Evolutionary conservation across 495 filamentous ascomycete genomes (phyloP).

Genomic region (Neurospora sp.): DNA sequence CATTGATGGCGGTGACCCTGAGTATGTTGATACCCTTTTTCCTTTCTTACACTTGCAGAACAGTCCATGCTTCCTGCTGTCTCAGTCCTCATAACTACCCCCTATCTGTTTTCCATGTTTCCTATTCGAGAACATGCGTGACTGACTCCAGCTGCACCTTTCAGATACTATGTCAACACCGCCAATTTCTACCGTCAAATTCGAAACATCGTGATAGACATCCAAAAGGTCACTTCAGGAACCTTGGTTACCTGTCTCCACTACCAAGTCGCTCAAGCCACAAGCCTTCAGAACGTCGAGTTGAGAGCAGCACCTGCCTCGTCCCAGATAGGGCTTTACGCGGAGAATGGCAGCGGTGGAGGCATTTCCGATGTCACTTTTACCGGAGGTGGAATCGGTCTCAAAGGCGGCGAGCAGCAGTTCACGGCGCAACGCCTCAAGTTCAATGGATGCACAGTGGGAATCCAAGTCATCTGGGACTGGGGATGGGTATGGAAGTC

Average conservation of each 20-base stretch:
- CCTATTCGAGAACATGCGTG: not conserved
- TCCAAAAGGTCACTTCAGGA: constrained; percentile 49
- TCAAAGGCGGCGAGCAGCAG: constrained; percentile 57
- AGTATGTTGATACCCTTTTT: constrained; percentile 14
- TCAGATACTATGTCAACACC: constrained; percentile 58
- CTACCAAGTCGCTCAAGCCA: constrained; percentile 90
- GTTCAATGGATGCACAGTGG: constrained; percentile 71
- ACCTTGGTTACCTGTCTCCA: constrained; percentile 57
- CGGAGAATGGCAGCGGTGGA: constrained; percentile 80
- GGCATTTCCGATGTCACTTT: constrained; percentile 71
- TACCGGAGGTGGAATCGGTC: constrained; percentile 66
- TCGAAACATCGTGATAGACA: constrained; percentile 81
- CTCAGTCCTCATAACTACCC: not conserved
- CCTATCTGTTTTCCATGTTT: no score
- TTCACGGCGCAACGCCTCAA: constrained; percentile 33
- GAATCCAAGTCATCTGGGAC: constrained; percentile 76
- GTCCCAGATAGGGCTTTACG: constrained; percentile 21
- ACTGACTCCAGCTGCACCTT: not conserved
- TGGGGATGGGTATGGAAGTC: constrained; percentile 78
- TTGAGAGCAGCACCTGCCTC: constrained; percentile 28
- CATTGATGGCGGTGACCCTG: constrained; percentile 1
- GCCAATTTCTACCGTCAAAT: constrained; percentile 95
- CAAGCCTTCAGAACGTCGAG: constrained; percentile 70
- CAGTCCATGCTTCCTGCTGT: no score
- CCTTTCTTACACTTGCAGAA: no score